A percentile compares a stretch with the other conserved stretches of the same genome.
These are phyloP conservation scores for Pseudogymnoascus sp. DNA, from an alignment of 2,329 filamentous ascomycete genomes.

Conservation along the genomic window DNA sequence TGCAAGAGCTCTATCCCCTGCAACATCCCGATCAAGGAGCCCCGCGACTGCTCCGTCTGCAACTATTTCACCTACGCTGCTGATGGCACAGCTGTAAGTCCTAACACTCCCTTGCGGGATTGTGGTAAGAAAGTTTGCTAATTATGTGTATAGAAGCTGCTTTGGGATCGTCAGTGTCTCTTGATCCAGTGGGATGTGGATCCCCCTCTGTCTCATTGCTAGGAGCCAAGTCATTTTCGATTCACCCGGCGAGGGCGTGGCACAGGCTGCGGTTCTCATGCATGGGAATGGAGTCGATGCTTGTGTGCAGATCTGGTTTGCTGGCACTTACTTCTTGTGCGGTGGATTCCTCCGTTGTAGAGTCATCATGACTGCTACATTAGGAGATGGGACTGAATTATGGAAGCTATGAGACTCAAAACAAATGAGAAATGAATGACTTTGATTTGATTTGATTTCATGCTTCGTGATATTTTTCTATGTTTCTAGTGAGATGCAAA, in stretches of 20 bases:
- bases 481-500: neutral
- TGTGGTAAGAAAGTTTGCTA: neutral
- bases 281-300: neutral
- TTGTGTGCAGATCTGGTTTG: neutral
- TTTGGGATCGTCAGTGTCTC: neutral
- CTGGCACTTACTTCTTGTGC: neutral
- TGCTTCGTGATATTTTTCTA: neutral
- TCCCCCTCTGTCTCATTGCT: neutral
- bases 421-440: neutral
- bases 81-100: neutral
- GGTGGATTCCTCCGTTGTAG: neutral
- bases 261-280: neutral
- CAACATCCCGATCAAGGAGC: neutral
- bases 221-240: neutral
- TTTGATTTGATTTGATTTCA: neutral
- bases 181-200: neutral
- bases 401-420: neutral
- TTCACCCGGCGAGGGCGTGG: neutral
- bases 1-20: neutral
- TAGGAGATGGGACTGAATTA: neutral
- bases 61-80: neutral
- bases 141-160: neutral
- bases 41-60: neutral
- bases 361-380: neutral
- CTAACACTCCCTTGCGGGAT: no score